Evolutionary conservation across 768 basidiomycete genomes (phyloP), one percentile per base, ranked within the genome.

Genomic region (Xerocomellus chrysenteron): DNA sequence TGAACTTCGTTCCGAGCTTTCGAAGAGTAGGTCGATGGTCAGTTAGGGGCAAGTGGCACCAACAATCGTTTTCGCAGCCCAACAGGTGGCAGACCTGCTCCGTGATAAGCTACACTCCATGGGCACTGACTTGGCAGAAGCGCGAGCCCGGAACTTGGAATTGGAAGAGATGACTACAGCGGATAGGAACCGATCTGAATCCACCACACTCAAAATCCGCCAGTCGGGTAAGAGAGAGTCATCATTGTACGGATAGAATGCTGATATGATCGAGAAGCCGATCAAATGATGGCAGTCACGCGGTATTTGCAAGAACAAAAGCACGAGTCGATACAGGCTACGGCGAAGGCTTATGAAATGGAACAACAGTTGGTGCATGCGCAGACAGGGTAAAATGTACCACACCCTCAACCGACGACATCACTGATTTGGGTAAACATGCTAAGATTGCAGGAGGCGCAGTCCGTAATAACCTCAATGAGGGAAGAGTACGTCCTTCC

Each of bases 81-180:
- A 78, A 54, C 78, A 81, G 66, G 80, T 81, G 39, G 71, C 75
- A 30, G 78, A 80, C 48, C 61, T 81, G n/a, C 71, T 80, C 6
- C 78, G 80, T 14, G 78, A 80, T 47, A 77, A 78, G 55, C 64
- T 81, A 4, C 73, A 77, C 40, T 67, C 66, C 19, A 72, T 78
- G 58, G 74, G 76, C 13, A 64, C 73, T 7, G 77, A 80, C 39
- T 60, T 81, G 4, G 66, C 73, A n/a, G 78, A 79, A 56, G 72
- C 78, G 1, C 77, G 71, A 52, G 61, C 65, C 40, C 76, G 75
- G 11, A 62, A 75, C 14, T 46, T 62, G 5, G 78, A 80, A 30
- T 64, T 80, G 8, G 78, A 80, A 58, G 61, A 50, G 5, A 51
- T 47, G 41, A 47, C 50, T 50, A 55, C 41, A 33, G 56, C 52